Evolutionary conservation across 2,329 filamentous ascomycete genomes (phyloP).

Genomic region (Penicillium sp.): DNA sequence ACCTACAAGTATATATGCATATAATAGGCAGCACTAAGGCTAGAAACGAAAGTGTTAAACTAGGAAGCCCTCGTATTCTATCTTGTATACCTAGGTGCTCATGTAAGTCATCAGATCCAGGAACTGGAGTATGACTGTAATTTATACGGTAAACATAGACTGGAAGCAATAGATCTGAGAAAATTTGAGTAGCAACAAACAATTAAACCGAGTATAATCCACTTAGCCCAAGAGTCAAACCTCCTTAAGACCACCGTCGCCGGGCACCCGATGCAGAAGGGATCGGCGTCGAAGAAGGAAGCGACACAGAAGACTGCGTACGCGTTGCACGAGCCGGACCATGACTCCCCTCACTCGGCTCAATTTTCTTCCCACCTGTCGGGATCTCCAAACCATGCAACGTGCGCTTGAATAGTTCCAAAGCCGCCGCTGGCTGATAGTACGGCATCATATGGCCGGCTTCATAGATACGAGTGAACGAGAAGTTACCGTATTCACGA

Average conservation of each 20-base stretch:
- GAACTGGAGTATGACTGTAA: no score
- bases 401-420: slow-evolving; percentile 61
- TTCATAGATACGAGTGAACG: slow-evolving; percentile 66
- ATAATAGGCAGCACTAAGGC: no score
- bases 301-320: slow-evolving; percentile 39
- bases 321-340: slow-evolving; percentile 49
- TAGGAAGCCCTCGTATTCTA: no score
- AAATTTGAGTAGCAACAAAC: no score
- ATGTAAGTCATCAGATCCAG: no score
- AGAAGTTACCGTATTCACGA: slow-evolving; percentile 72
- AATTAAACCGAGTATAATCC: not conserved
- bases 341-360: slow-evolving; percentile 28
- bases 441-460: slow-evolving; percentile 63
- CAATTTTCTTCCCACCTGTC: slow-evolving; percentile 47
- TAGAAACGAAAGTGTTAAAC: no score
- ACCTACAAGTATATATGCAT: not conserved
- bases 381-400: slow-evolving; percentile 57
- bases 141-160: no score
- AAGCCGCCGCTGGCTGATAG: slow-evolving; percentile 57
- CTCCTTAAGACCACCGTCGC: not conserved
- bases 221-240: not conserved
- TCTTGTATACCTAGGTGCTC: no score
- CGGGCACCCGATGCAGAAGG: slow-evolving; percentile 16
- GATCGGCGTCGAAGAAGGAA: slow-evolving; percentile 20
- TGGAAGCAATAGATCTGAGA: no score